Base-by-base conservation (phyloP, 257 asterid species). In the Thymus mandschuricus region DNA sequence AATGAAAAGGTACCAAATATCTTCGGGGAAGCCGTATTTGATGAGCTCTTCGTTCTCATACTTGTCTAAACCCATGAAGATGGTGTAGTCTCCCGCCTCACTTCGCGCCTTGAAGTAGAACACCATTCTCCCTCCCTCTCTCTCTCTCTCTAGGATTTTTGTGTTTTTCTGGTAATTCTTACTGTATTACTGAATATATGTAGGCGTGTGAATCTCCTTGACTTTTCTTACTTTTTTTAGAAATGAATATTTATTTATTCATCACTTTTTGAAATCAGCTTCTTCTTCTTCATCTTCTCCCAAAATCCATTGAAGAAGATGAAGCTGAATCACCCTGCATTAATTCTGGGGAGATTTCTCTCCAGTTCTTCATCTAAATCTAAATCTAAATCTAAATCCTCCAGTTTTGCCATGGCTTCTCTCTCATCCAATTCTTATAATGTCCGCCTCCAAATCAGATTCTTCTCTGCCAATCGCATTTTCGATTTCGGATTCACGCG, bases 51-150 rank as follows among this genome's bases (percentile, higher is more conserved):
- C 97, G 69, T 91, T 91, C 78, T 91, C 96, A 64, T 75, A 62
- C 78, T 91, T 91, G 78, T 91, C 95, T 10, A 86, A 68, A 28
- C 97, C 96, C 97, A 91, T 89, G 79, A 91, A 91, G 56, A 91
- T 91, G 61, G 95, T 86, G 87, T 87, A 87, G 60, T 91, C 97
- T 40, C 92, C 95, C 5, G 86, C 83, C 52, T 91, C 95, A 1
- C 95, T 86, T 56, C 90, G 81, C 64, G 93, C 89, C 76, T 89
- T 89, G 87, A 91, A 87, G 91, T 91, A 91, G 84, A 89, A 83
- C 61, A 91, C 97, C 97, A 89, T 91, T 58, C 73, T 75, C 41
- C 3, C 54, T 34, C 11, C 50, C 49, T 43, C 40, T 69, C 59
- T 58, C 51, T 62, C 73, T 52, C 35, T 45, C 61, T 43, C 67